Base-by-base conservation (phyloP, 2,329 filamentous ascomycete genomes). In the Ophiostoma sp. region DNA sequence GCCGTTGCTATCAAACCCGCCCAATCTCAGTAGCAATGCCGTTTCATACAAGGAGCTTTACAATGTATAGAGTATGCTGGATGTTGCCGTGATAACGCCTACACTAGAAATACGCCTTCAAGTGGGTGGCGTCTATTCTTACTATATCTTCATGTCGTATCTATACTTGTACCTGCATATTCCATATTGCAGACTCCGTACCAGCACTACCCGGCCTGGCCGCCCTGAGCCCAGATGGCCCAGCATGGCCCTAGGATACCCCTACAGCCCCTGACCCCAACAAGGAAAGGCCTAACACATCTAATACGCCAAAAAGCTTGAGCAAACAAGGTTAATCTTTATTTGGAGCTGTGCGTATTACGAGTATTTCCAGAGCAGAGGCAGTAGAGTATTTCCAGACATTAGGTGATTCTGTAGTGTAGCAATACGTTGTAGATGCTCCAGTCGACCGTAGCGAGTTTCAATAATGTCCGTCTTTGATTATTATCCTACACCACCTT, bases 251-350 rank as follows among this genome's bases (percentile, higher is more conserved):
- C 52, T 20, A 54, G 52, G 57, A 33, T 62, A 62, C 27, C 57
- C 54, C 15, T 57, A 62, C 57, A 27, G 27, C 57, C 57, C 57
- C 57, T 62, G 57, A 33, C 57, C 52, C 57, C 57, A 62, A 62
- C 57, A 62, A 17, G 57, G 57, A 62, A 62, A 62, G 57, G 57
- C 57, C 57, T 62, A 27, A 62, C 27, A 62, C 57, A 62, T 5
- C 15, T 3, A 62, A 6, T 62, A 27, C 57, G 57, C 57, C 57
- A 62, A 62, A 62, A 62, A 62, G 57, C 57, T 62, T 62, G 57
- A 62, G 52, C 57, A 62, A 62, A 62, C 57, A 62, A 62, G 57
- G 57, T 62, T 62, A 62, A 57, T 57, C n/a, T 57, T 57, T 57
- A 57, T 57, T 27, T 57, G 52, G 52, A 20, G 20, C 15, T 48